Conservation (phyloP, 2,329 filamentous ascomycete genomes). For the Diplodia intermedia region DNA sequence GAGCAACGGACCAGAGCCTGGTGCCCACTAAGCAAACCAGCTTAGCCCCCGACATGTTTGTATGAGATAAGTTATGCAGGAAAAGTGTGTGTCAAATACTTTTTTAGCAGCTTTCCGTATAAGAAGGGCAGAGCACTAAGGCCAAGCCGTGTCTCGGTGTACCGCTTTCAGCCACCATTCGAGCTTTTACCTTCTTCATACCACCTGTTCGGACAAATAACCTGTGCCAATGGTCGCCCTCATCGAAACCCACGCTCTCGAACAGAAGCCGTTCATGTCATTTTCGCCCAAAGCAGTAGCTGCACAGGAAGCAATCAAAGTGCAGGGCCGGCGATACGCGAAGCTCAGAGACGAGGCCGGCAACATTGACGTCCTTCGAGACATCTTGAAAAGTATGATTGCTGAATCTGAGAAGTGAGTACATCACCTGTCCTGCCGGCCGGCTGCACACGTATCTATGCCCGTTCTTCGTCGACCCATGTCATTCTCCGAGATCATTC, state of each 20-base stretch:
- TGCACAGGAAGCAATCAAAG: slow-evolving; percentile 24
- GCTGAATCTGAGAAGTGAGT: slow-evolving; percentile 25
- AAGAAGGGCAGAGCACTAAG: slow-evolving; percentile 28
- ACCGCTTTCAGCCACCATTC: neutral
- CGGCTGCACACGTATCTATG: neutral
- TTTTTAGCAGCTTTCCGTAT: slow-evolving; percentile 11
- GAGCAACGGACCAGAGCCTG: slow-evolving; percentile 10
- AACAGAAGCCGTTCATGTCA: slow-evolving; percentile 22
- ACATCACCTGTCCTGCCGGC: neutral
- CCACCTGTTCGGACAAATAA: neutral
- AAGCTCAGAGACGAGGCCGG: slow-evolving; percentile 21
- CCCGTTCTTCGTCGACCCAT: neutral
- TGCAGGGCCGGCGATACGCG: slow-evolving; percentile 19
- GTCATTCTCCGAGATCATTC: neutral
- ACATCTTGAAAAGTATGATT: slow-evolving; percentile 13
- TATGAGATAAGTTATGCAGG: slow-evolving; percentile 25
- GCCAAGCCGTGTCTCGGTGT: slow-evolving; percentile 22
- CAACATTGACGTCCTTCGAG: slow-evolving; percentile 15
- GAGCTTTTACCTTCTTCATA: neutral
- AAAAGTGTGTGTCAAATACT: slow-evolving; percentile 17
- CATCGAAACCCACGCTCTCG: slow-evolving; percentile 21
- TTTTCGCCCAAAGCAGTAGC: slow-evolving; percentile 14
- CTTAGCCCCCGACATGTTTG: slow-evolving; percentile 26
- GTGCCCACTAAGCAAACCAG: slow-evolving; percentile 18
- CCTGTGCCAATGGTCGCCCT: slow-evolving; percentile 22